A percentile compares a stretch with the other conserved stretches of the same genome.
These are phyloP conservation scores for Erysimum cheiranthoides DNA, from an alignment of 345 rosid genomes.

Conservation along the genomic window DNA sequence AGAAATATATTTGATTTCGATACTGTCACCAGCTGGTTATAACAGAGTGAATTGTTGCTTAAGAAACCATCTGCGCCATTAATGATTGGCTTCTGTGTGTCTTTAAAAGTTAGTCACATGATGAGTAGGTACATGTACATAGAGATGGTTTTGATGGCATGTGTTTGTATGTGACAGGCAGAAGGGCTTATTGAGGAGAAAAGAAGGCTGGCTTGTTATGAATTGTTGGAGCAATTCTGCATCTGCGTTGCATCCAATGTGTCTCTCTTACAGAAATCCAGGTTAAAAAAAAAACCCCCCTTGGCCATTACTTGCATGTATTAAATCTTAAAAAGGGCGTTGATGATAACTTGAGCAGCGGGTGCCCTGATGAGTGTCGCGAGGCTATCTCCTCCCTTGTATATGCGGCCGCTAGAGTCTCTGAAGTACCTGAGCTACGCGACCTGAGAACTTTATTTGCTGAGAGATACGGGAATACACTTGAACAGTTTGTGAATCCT, in stretches of 20 bases:
- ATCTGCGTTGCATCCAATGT: slow-evolving; percentile 57
- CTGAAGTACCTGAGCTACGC: slow-evolving; percentile 82
- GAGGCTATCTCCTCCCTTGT: slow-evolving; percentile 75
- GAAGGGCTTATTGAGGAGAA: slow-evolving; percentile 77
- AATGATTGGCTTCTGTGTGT: not conserved
- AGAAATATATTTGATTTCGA: not conserved
- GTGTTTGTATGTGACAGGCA: slow-evolving; percentile 55
- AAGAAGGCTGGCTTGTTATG: slow-evolving; percentile 61
- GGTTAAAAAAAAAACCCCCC: slow-evolving; percentile 37
- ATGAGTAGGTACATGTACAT: not conserved
- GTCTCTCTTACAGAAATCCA: slow-evolving; percentile 63
- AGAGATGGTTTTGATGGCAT: not conserved
- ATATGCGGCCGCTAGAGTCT: slow-evolving; percentile 89
- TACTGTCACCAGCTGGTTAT: slow-evolving; percentile 39
- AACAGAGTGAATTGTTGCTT: slow-evolving; percentile 25
- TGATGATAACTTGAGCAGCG: slow-evolving; percentile 45
- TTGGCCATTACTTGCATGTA: not conserved
- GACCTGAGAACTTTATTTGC: slow-evolving; percentile 64
- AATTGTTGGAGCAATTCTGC: slow-evolving; percentile 61
- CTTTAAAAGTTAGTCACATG: slow-evolving; percentile 14
- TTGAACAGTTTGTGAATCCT: slow-evolving; percentile 55
- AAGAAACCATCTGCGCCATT: slow-evolving; percentile 17
- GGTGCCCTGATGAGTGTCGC: slow-evolving; percentile 82
- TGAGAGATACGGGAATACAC: slow-evolving; percentile 66
- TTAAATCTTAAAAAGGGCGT: not conserved